phyloP scores from a whole-genome alignment of 208 protist species.

The Herpetomonas muscarum region DNA sequence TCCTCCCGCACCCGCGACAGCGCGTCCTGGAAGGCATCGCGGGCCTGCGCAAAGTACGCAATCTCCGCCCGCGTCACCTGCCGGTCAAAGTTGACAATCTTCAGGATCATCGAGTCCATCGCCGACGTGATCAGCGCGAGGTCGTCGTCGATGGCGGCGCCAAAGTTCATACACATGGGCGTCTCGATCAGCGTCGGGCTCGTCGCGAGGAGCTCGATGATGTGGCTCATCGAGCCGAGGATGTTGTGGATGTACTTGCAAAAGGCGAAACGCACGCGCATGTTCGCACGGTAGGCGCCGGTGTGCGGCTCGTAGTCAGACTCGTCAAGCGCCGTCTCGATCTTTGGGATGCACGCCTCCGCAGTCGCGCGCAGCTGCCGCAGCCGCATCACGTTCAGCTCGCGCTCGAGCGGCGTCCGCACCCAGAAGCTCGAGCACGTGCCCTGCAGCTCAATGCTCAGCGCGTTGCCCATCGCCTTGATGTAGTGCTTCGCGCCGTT shows the following conservation, averaged over 20 bases:
- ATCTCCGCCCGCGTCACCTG: constrained; percentile 65
- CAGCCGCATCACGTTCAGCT: constrained; percentile 81
- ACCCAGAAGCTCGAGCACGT: constrained; percentile 83
- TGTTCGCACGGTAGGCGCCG: constrained; percentile 50
- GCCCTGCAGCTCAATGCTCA: constrained; percentile 87
- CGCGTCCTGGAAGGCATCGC: constrained; percentile 81
- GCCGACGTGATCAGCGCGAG: constrained; percentile 75
- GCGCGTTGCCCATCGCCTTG: constrained; percentile 62
- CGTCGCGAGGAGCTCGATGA: constrained; percentile 76
- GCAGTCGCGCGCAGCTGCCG: constrained; percentile 74
- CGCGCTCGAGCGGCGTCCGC: constrained; percentile 67
- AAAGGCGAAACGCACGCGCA: constrained; percentile 66
- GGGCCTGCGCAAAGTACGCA: constrained; percentile 67
- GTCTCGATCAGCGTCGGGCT: constrained; percentile 70
- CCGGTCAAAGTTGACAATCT: constrained; percentile 83
- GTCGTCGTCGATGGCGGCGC: constrained; percentile 63
- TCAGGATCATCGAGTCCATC: constrained; percentile 89
- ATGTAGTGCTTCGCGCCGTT: constrained; percentile 75
- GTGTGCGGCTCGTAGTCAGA: constrained; percentile 81
- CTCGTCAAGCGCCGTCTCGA: constrained; percentile 58
- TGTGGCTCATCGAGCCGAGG: constrained; percentile 69
- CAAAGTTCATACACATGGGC: constrained; percentile 72
- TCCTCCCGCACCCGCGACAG: constrained; percentile 81
- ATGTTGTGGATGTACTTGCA: constrained; percentile 75
- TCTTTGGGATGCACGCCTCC: constrained; percentile 65